Evolutionary conservation across 768 basidiomycete genomes (phyloP).

Genomic region (Hygrocybe coccinea): DNA sequence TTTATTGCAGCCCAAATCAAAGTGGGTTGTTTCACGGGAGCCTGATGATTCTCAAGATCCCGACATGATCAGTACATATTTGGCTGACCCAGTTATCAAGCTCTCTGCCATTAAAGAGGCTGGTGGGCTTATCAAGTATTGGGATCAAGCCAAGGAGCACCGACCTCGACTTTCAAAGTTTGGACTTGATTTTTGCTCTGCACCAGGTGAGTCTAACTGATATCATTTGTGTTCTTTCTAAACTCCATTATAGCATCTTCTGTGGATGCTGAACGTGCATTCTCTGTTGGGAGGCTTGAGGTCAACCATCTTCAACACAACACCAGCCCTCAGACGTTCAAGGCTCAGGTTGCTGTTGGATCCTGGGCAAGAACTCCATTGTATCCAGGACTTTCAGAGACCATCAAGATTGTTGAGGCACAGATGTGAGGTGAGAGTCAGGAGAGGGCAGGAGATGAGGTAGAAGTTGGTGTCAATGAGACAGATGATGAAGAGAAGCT

Average conservation of each 20-base stretch:
- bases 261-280: constrained; percentile 36
- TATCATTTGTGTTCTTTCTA: not conserved
- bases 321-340: constrained; percentile 32
- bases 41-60: not conserved
- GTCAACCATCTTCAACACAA: constrained; percentile 32
- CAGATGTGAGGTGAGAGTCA: not conserved
- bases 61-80: not conserved
- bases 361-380: constrained; percentile 28
- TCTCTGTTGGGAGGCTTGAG: constrained; percentile 29
- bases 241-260: constrained; percentile 13
- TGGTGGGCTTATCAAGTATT: not conserved
- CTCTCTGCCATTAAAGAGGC: not conserved
- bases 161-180: not conserved
- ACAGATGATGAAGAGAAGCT: no score
- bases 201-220: not conserved
- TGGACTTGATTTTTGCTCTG: not conserved
- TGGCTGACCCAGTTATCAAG: not conserved
- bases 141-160: not conserved
- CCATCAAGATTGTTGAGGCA: constrained; percentile 12
- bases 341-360: constrained; percentile 27
- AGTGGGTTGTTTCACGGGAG: not conserved
- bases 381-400: constrained; percentile 13
- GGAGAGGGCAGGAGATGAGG: no score
- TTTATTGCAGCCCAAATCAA: not conserved
- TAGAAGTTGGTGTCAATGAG: no score